Evolutionary conservation across 2,329 filamentous ascomycete species (phyloP).

Genomic region (Aureobasidium leucospermi): DNA sequence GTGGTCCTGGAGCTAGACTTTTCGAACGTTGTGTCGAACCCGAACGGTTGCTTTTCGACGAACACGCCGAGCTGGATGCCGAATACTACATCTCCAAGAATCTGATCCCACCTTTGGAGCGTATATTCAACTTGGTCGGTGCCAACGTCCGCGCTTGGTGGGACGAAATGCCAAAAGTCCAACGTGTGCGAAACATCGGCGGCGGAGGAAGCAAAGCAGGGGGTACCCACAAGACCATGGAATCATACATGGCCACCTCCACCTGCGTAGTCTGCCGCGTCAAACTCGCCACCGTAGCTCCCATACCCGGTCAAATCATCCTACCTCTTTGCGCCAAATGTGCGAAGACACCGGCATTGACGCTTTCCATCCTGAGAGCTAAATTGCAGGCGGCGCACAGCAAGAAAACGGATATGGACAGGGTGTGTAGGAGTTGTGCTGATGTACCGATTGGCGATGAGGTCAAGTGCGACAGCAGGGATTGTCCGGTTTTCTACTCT

Average conservation of each 20-base stretch:
- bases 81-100: conserved; percentile 98
- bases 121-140: conserved; percentile 93
- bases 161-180: conserved; percentile 91
- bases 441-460: conserved; percentile 65
- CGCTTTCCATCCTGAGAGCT: conserved; percentile 57
- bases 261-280: conserved; percentile 70
- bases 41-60: conserved; percentile 69
- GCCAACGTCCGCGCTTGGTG: conserved; percentile 89
- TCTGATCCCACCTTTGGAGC: conserved; percentile 85
- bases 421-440: conserved; percentile 74
- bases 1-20: conserved; percentile 75
- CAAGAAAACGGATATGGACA: conserved; percentile 56
- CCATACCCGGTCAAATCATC: conserved; percentile 18
- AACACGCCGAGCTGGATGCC: conserved; percentile 74
- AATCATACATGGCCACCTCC: conserved; percentile 80
- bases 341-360: conserved; percentile 45
- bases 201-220: conserved; percentile 17
- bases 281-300: conserved; percentile 40
- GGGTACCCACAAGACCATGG: conserved; percentile 59
- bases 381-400: conserved; percentile 58
- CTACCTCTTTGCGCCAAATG: conserved; percentile 55
- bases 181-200: conserved; percentile 62
- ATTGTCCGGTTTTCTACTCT: conserved; percentile 88
- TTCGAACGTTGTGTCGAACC: conserved; percentile 87
- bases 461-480: conserved; percentile 80